Percentiles rank a stretch among this genome's conserved stretches.
phyloP scores from a whole-genome alignment of 2,329 filamentous ascomycete species.

The Scedosporium dehoogii region DNA sequence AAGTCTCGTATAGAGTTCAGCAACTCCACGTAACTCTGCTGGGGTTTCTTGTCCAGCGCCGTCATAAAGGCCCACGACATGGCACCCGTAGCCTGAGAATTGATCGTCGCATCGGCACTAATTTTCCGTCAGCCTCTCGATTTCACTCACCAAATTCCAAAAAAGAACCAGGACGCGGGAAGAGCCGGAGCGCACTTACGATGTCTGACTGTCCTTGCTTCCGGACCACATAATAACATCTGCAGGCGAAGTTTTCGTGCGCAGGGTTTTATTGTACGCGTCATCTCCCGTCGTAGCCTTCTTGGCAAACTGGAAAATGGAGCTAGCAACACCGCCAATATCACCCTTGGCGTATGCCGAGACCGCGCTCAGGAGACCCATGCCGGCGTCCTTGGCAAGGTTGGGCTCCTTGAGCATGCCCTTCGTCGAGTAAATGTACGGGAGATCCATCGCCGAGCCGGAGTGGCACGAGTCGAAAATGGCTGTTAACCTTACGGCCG shows the following conservation, averaged over 20 bases:
- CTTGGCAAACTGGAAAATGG: constrained; percentile 69
- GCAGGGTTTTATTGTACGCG: constrained; percentile 61
- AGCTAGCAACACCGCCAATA: constrained; percentile 64
- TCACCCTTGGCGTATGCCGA: constrained; percentile 71
- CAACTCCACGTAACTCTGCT: constrained; percentile 84
- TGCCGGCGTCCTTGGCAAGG: constrained; percentile 60
- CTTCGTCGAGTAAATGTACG: constrained; percentile 55
- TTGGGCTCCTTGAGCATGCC: constrained; percentile 66
- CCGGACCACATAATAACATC: constrained; percentile 93
- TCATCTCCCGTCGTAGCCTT: constrained; percentile 60
- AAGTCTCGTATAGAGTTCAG: constrained; percentile 85
- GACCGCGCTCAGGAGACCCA: constrained; percentile 57
- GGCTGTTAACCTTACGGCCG: constrained; percentile 53
- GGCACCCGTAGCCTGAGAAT: constrained; percentile 75
- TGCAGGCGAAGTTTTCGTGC: constrained; percentile 78
- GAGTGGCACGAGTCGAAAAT: constrained; percentile 50
- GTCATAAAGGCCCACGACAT: constrained; percentile 92
- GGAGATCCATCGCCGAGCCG: constrained; percentile 45
- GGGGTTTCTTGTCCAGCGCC: constrained; percentile 74
- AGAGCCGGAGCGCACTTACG: constrained; percentile 22
- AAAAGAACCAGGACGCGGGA: neutral
- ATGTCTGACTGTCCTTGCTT: constrained; percentile 82
- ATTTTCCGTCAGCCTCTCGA: constrained; percentile 13
- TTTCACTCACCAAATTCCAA: neutral
- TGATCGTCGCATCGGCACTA: constrained; percentile 75